Percentiles rank a stretch among this genome's conserved stretches.
Evolutionary conservation across 2,329 filamentous ascomycete genomes (phyloP).

Genomic region (Exophiala sp.): DNA sequence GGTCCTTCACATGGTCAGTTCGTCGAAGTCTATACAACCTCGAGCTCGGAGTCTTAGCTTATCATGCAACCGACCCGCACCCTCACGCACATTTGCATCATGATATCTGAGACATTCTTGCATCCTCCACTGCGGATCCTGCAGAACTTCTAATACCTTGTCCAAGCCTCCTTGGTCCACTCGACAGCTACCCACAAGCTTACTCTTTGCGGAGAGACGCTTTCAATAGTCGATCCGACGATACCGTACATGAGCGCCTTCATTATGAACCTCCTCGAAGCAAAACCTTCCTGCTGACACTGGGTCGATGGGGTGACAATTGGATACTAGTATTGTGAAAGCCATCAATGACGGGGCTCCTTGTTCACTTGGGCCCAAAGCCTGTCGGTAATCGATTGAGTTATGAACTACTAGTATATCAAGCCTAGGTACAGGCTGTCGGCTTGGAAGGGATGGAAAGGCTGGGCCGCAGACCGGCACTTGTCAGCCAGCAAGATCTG

Average conservation of each 20-base stretch:
- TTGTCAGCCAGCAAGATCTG: too few species aligned
- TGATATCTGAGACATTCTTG: constrained; percentile 26
- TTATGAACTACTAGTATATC: too few species aligned
- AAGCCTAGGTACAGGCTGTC: too few species aligned
- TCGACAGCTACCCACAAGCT: neutral
- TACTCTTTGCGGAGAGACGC: neutral
- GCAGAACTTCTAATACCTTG: constrained; percentile 16
- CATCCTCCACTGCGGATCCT: constrained; percentile 15
- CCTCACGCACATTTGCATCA: constrained; percentile 16
- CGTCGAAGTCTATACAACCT: neutral
- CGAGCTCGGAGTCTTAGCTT: constrained; percentile 12
- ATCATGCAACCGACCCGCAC: constrained; percentile 18
- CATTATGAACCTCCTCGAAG: too few species aligned
- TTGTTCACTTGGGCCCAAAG: too few species aligned
- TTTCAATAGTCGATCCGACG: neutral
- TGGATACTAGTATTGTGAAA: neutral
- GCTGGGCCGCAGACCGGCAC: too few species aligned
- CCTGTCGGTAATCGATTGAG: too few species aligned
- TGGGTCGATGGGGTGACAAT: too few species aligned
- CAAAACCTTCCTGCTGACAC: too few species aligned
- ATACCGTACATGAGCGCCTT: too few species aligned
- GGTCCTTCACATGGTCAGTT: neutral
- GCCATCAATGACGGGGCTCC: too few species aligned
- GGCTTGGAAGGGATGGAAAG: too few species aligned
- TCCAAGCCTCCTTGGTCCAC: neutral